These are phyloP conservation scores for Coemansia sp. DNA, from an alignment of 192 early-diverging fungal genomes.

Conservation along the genomic window DNA sequence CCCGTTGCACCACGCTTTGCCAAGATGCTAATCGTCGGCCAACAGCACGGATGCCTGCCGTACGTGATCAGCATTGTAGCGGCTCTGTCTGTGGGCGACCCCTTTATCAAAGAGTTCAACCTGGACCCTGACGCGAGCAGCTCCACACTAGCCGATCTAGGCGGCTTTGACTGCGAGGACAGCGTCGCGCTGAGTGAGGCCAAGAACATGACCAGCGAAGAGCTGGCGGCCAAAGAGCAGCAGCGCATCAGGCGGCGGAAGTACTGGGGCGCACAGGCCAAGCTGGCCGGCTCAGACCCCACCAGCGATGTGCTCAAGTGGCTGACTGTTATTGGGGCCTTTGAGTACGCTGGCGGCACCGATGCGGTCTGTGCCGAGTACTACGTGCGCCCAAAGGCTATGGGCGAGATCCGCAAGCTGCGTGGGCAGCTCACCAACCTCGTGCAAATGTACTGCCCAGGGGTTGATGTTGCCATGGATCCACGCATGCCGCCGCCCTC, in stretches of 20 bases:
- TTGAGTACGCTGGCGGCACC: conserved; percentile 69
- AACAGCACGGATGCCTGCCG: conserved; percentile 81
- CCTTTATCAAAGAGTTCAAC: conserved; percentile 81
- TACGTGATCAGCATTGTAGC: conserved; percentile 93
- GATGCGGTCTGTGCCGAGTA: conserved; percentile 76
- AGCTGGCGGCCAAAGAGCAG: conserved; percentile 63
- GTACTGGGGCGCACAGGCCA: conserved; percentile 74
- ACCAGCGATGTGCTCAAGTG: conserved; percentile 87
- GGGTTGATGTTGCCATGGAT: conserved; percentile 61
- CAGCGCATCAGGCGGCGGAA: conserved; percentile 60
- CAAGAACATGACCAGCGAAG: conserved; percentile 62
- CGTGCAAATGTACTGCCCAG: conserved; percentile 67
- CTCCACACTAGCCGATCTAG: conserved; percentile 48
- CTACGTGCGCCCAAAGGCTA: conserved; percentile 86
- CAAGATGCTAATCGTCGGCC: conserved; percentile 82
- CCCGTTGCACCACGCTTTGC: conserved; percentile 88
- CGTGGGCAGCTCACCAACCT: conserved; percentile 75
- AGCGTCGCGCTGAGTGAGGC: conserved; percentile 58
- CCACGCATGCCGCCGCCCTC: conserved; percentile 70
- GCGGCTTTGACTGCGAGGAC: conserved; percentile 39
- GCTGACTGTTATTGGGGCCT: conserved; percentile 88
- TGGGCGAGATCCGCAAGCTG: conserved; percentile 79
- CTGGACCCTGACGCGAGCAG: conserved; percentile 53
- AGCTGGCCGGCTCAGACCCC: conserved; percentile 61
- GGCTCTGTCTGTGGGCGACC: conserved; percentile 90